phyloP scores from a whole-genome alignment of 257 asterid species.

The Nicotiana undulata region DNA sequence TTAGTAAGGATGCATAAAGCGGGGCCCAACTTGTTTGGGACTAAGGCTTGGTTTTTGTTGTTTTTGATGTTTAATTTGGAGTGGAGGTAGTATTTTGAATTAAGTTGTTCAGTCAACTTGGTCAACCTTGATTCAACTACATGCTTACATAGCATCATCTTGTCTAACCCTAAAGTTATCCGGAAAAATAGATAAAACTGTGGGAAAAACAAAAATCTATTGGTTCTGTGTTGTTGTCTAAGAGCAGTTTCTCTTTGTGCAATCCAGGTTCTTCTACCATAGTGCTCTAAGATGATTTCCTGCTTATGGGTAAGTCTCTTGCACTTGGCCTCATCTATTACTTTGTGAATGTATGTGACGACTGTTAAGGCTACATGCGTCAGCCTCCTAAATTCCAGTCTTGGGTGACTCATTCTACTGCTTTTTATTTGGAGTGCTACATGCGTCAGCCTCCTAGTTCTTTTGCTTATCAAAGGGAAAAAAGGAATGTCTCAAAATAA shows the following conservation, averaged over 20 bases:
- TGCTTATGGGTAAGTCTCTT: constrained; percentile 66
- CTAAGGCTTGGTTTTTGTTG: too few species aligned
- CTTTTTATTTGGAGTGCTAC: neutral
- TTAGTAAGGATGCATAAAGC: too few species aligned
- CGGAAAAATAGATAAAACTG: neutral
- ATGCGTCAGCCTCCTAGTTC: neutral
- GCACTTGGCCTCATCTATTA: neutral
- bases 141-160: neutral
- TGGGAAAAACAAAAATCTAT: neutral
- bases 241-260: constrained; percentile 9
- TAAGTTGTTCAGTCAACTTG: neutral
- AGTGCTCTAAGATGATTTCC: constrained; percentile 98
- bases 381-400: neutral
- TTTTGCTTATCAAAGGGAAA: neutral
- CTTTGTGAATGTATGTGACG: neutral
- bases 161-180: neutral
- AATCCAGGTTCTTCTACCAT: constrained; percentile 95
- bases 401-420: neutral
- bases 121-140: neutral
- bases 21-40: too few species aligned
- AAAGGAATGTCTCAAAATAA: neutral
- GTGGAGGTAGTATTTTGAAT: neutral
- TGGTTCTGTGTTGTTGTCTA: neutral
- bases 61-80: neutral
- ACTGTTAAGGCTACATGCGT: neutral